phyloP scores from a whole-genome alignment of 2,329 filamentous ascomycete species.

The Phialophora tarda region DNA sequence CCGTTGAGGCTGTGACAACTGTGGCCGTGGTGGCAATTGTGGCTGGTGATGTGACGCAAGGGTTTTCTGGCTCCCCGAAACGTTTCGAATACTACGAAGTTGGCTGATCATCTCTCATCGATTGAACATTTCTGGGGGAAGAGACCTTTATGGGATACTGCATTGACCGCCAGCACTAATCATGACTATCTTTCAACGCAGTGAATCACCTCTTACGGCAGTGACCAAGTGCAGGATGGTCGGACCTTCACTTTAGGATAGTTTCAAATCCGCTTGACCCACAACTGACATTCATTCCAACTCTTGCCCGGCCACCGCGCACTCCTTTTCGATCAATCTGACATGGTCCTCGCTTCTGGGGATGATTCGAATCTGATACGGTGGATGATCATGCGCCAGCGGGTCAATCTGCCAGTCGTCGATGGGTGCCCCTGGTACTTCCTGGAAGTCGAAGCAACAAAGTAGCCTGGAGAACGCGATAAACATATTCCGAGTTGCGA shows the following conservation, averaged over 20 bases:
- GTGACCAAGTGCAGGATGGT: not conserved
- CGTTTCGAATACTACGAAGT: not conserved
- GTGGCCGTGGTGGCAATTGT: not conserved
- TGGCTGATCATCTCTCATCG: not conserved
- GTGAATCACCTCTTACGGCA: not conserved
- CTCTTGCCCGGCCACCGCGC: constrained; percentile 14
- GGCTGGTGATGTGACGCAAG: not conserved
- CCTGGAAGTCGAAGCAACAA: constrained; percentile 42
- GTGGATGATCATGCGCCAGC: constrained; percentile 24
- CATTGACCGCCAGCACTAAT: not conserved
- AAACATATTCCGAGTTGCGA: constrained; percentile 43
- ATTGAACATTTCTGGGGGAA: not conserved
- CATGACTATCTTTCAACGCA: not conserved
- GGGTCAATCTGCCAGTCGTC: constrained; percentile 22
- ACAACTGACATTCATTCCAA: not conserved
- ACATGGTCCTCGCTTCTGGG: constrained; percentile 35
- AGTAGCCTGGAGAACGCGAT: constrained; percentile 40
- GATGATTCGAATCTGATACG: constrained; percentile 40
- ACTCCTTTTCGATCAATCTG: constrained; percentile 32
- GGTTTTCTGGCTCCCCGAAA: not conserved
- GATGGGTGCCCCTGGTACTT: constrained; percentile 21
- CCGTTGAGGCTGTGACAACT: not conserved
- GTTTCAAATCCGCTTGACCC: not conserved
- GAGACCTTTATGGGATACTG: not conserved
- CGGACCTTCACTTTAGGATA: not conserved